Evolutionary conservation across 768 basidiomycete genomes (phyloP), one percentile per base, ranked within the genome.

Genomic region (Krasilnikovozyma curviuscula): DNA sequence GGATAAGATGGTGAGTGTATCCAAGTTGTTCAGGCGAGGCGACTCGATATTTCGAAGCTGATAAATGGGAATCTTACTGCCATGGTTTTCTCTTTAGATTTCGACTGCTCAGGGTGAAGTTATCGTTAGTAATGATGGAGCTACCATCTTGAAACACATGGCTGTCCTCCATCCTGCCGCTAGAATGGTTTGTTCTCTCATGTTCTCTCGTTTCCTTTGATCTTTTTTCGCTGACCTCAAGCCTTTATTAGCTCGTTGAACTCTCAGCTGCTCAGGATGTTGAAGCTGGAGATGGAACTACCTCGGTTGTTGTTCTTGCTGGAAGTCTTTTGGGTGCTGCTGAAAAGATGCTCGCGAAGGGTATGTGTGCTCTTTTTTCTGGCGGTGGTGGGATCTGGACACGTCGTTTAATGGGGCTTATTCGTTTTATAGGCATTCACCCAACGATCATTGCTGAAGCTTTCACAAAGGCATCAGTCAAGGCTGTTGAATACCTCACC

Each of bases 221-320:
- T 16, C 16, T 18, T 30, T 19, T 9, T 31, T 32, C 14, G 2
- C 31, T 29, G 3, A 7, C 12, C 29, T 27, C 7, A 7, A 44
- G 19, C 24, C 27, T 6, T 27, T 55, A 53, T n/a, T 59, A 95
- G 91, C 75, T 98, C 35, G 93, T 98, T 48, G 91, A 98, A 68
- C 71, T 98, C 21, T 95, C 91, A 31, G 83, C 83, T 32, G 93
- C 93, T 14, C 93, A 98, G 71, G 93, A 98, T 63, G 74, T 97
- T 40, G 93, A 97, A 65, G 93, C 93, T 18, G 93, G 93, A 49
- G 93, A 98, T 64, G 93, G 93, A 6, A 98, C 93, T 8, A 98
- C 93, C 5, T 81, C 83, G 21, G 93, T 98, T 27, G 93, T 98
- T 37, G 86, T 98, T 19, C 72, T 98, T 25, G 93, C 93, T 18